Conservation (phyloP, 2,329 filamentous ascomycete species). For the Phialophora verrucosa region DNA sequence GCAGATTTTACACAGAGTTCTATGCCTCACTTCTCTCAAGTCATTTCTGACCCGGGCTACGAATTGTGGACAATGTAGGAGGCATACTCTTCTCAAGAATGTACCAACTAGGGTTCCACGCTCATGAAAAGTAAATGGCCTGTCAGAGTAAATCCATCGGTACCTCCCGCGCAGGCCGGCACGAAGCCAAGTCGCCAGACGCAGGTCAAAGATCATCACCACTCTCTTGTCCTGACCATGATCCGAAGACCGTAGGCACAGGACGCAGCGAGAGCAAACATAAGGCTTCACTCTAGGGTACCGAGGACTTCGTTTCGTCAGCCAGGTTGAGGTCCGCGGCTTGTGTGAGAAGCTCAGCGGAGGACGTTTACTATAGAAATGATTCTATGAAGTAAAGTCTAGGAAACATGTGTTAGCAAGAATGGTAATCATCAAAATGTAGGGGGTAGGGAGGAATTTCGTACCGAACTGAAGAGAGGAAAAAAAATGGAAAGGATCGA, state of each 20-base stretch:
- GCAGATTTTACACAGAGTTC: neutral
- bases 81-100: conserved; percentile 38
- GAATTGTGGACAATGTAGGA: neutral
- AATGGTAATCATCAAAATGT: neutral
- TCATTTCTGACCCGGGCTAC: neutral
- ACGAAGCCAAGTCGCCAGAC: conserved; percentile 40
- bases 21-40: neutral
- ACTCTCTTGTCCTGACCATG: conserved; percentile 65
- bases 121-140: conserved; percentile 39
- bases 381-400: conserved; percentile 70
- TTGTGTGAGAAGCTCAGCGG: conserved; percentile 90
- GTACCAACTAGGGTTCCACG: conserved; percentile 37
- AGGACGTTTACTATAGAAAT: conserved; percentile 97
- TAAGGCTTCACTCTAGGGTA: conserved; percentile 81
- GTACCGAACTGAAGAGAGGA: neutral
- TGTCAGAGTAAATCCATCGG: conserved; percentile 42
- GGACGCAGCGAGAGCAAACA: conserved; percentile 57
- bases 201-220: conserved; percentile 91
- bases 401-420: neutral
- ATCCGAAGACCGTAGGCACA: conserved; percentile 25
- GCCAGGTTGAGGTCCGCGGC: conserved; percentile 94
- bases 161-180: conserved; percentile 40
- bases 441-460: neutral
- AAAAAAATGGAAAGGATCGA: neutral
- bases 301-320: conserved; percentile 89